phyloP scores from a whole-genome alignment of 2,329 filamentous ascomycete species.

The Botrytis tulipae region DNA sequence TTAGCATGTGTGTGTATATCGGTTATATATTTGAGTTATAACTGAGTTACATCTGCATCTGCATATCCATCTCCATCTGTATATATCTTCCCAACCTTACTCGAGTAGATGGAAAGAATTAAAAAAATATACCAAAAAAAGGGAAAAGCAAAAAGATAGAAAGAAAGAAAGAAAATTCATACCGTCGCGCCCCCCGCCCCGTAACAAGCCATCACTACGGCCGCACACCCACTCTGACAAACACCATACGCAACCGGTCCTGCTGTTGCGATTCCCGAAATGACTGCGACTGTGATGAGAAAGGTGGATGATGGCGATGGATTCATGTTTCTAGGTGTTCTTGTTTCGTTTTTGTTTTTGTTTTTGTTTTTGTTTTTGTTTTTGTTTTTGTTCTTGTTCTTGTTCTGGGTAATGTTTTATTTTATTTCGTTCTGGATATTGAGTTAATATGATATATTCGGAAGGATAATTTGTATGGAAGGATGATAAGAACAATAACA shows the following conservation, averaged over 20 bases:
- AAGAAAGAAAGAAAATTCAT: not conserved
- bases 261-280: not conserved
- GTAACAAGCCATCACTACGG: constrained; percentile 16
- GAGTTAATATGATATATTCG: no score
- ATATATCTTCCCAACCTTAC: no score
- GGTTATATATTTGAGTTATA: no score
- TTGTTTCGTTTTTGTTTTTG: not conserved
- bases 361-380: no score
- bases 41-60: no score
- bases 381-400: no score
- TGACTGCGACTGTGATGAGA: not conserved
- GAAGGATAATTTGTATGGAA: no score
- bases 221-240: constrained; percentile 11
- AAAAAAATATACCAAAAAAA: accelerated
- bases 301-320: not conserved
- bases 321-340: not conserved
- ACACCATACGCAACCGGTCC: not conserved
- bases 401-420: not conserved
- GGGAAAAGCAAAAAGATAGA: no score
- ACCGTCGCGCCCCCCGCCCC: not conserved
- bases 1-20: not conserved
- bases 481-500: no score
- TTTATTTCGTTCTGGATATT: not conserved
- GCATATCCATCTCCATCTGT: no score
- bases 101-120: no score